Percentiles rank a stretch among this genome's conserved stretches.
phyloP scores from a whole-genome alignment of 2,329 filamentous ascomycete species.

The Dendryphion nanum region DNA sequence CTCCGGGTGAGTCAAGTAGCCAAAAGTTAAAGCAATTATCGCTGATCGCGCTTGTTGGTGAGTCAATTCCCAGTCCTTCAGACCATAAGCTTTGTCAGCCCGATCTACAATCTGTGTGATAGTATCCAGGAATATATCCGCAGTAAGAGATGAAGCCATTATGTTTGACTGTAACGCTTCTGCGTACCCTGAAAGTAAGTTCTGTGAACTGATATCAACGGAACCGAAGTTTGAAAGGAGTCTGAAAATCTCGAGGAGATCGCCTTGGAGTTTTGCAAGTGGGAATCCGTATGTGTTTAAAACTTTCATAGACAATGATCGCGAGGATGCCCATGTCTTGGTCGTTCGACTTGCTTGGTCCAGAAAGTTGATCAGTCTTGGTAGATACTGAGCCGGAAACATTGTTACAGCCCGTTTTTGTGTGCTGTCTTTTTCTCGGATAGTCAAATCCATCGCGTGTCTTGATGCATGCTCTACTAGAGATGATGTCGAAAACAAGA shows the following conservation, averaged over 20 bases:
- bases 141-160: constrained; percentile 12
- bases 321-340: constrained; percentile 18
- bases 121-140: constrained; percentile 15
- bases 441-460: constrained; percentile 27
- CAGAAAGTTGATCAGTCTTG: constrained; percentile 34
- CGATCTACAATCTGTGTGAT: constrained; percentile 18
- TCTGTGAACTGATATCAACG: constrained; percentile 15
- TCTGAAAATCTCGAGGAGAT: constrained; percentile 32
- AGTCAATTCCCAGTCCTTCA: constrained; percentile 13
- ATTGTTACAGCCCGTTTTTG: constrained; percentile 26
- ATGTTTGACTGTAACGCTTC: constrained; percentile 20
- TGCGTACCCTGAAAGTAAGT: constrained; percentile 25
- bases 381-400: constrained; percentile 36
- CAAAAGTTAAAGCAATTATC: constrained; percentile 31
- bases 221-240: constrained; percentile 20
- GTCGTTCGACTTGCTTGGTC: constrained; percentile 22
- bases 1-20: constrained; percentile 30
- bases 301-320: constrained; percentile 21
- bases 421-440: constrained; percentile 27
- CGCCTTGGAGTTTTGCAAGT: constrained; percentile 26
- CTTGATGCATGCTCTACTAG: constrained; percentile 8
- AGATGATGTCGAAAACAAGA: constrained; percentile 24
- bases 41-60: constrained; percentile 23
- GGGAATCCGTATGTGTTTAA: constrained; percentile 24
- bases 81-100: constrained; percentile 16